A percentile compares a stretch with the other conserved stretches of the same genome.
phyloP scores from a whole-genome alignment of 306 rosid species.

The Rubus parviflorus region DNA sequence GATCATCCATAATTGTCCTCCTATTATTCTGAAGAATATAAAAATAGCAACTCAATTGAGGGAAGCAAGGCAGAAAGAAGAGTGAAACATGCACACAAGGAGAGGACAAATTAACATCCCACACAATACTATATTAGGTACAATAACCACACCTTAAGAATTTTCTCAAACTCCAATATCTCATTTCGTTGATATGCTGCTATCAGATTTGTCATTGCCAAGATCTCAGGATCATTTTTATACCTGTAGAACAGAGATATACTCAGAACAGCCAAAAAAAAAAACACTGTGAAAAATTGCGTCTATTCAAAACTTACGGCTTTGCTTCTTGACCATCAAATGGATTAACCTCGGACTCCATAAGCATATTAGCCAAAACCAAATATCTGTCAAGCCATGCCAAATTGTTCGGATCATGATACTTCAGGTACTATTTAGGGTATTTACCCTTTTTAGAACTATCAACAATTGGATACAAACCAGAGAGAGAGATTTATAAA shows the following conservation, averaged over 20 bases:
- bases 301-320: slow-evolving; percentile 40
- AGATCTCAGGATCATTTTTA: slow-evolving; percentile 96
- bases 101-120: not conserved
- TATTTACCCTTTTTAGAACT: no score
- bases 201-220: slow-evolving; percentile 97
- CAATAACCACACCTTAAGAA: slow-evolving; percentile 61
- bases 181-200: slow-evolving; percentile 98
- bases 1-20: slow-evolving; percentile 96
- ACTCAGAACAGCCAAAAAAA: slow-evolving; percentile 13
- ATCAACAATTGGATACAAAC: no score
- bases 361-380: slow-evolving; percentile 76
- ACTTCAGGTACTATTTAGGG: no score
- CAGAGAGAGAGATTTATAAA: not conserved
- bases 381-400: slow-evolving; percentile 56
- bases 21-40: slow-evolving; percentile 56
- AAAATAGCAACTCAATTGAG: not conserved
- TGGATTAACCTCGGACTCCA: slow-evolving; percentile 57
- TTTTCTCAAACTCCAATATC: slow-evolving; percentile 95
- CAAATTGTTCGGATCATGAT: no score
- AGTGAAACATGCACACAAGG: not conserved
- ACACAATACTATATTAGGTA: slow-evolving; percentile 10
- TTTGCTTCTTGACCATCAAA: slow-evolving; percentile 61
- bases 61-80: not conserved
- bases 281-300: not conserved
- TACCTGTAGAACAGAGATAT: slow-evolving; percentile 53